Evolutionary conservation across 352 stramenopile species (phyloP).

Genomic region (Saprolegnia parasitica): DNA sequence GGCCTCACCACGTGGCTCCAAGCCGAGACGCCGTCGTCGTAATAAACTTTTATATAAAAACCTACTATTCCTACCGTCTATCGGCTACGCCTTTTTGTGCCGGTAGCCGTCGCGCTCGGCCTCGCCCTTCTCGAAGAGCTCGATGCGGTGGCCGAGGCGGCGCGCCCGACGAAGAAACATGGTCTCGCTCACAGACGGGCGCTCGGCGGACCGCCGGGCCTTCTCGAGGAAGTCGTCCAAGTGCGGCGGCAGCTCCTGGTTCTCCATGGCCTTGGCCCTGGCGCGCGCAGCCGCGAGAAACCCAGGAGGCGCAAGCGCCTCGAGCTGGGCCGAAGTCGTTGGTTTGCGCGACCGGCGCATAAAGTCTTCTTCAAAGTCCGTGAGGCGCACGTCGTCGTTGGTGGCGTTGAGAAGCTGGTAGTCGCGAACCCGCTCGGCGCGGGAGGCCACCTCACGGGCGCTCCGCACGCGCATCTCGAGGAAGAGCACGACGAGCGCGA

Average conservation of each 20-base stretch:
- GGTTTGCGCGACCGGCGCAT: constrained; percentile 25
- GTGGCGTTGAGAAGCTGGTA: constrained; percentile 27
- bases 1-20: constrained; percentile 21
- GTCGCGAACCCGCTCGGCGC: constrained; percentile 16
- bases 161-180: constrained; percentile 31
- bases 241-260: constrained; percentile 26
- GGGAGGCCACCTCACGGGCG: constrained; percentile 5
- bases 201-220: constrained; percentile 25
- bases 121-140: constrained; percentile 9
- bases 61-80: neutral
- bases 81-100: neutral
- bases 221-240: constrained; percentile 31
- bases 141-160: constrained; percentile 22
- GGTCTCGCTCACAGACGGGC: constrained; percentile 24
- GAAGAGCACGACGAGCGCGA: constrained; percentile 1
- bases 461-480: constrained; percentile 15
- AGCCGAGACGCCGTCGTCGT: neutral
- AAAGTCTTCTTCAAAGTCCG: constrained; percentile 28
- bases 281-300: constrained; percentile 11
- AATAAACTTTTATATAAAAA: constrained; percentile 5
- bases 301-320: constrained; percentile 31
- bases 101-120: neutral
- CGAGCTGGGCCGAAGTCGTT: constrained; percentile 21
- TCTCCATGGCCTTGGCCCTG: constrained; percentile 8
- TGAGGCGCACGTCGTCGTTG: constrained; percentile 6